Percentiles rank a stretch among this genome's conserved stretches.
These are phyloP conservation scores for Kodamaea arcana DNA, from an alignment of 1,139 yeast genomes.

Conservation along the genomic window DNA sequence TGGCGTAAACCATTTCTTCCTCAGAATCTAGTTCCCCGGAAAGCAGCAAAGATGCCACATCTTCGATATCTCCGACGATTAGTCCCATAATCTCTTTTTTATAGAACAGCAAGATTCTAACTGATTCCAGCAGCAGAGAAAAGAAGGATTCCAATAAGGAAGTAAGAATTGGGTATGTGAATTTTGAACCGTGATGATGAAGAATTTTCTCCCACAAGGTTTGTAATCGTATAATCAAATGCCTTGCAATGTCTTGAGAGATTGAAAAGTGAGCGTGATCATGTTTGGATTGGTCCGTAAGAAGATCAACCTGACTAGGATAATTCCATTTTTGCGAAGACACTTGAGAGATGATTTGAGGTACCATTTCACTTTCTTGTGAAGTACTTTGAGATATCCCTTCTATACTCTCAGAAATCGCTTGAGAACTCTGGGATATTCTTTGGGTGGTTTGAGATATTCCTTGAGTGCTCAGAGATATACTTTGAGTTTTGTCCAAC, in stretches of 20 bases:
- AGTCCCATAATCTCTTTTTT: conserved; percentile 20
- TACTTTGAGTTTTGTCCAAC: conserved; percentile 26
- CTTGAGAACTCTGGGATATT: not conserved
- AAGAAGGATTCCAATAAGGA: conserved; percentile 35
- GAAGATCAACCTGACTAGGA: not conserved
- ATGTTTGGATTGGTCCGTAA: not conserved
- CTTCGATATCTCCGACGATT: conserved; percentile 1
- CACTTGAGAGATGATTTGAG: too few relatives aligned
- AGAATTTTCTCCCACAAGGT: conserved; percentile 27
- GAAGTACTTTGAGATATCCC: not conserved
- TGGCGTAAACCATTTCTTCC: conserved; percentile 11
- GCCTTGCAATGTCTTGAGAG: conserved; percentile 6
- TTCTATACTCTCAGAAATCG: not conserved
- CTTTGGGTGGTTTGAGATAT: not conserved
- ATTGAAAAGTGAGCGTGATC: not conserved
- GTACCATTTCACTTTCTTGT: not conserved
- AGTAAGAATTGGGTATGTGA: conserved; percentile 26
- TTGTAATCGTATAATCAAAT: conserved; percentile 16
- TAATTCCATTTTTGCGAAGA: too few relatives aligned
- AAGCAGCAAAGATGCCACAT: not conserved
- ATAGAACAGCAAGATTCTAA: conserved; percentile 23
- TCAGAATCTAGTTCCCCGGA: conserved; percentile 10
- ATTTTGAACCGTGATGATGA: conserved; percentile 16
- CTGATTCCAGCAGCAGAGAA: conserved; percentile 18
- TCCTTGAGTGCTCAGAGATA: not conserved